Evolutionary conservation across 345 rosid genomes (phyloP).

Genomic region (Gynandropsis gynandra): DNA sequence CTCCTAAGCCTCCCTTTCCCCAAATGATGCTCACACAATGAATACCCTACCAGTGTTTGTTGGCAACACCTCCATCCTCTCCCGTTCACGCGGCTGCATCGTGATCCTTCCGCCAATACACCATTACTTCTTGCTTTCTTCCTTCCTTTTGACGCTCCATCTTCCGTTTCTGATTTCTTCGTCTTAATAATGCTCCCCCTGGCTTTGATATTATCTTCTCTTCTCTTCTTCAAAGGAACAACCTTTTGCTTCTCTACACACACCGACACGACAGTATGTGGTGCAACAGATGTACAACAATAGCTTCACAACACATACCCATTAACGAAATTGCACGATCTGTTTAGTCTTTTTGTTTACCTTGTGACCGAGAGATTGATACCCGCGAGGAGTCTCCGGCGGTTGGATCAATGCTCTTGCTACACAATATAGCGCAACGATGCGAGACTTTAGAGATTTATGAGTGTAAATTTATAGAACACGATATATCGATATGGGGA

Average conservation of each 20-base stretch:
- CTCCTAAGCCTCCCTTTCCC: constrained; percentile 94
- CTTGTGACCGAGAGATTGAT: constrained; percentile 36
- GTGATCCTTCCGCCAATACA: constrained; percentile 64
- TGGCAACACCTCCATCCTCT: constrained; percentile 98
- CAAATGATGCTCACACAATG: constrained; percentile 91
- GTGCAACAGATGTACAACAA: too few species aligned
- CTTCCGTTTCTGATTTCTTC: constrained; percentile 15
- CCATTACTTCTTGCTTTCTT: constrained; percentile 52
- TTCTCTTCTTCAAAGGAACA: constrained; percentile 60
- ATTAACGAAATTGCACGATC: too few species aligned
- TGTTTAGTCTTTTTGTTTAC: constrained; percentile 25
- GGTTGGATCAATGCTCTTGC: constrained; percentile 26
- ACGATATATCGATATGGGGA: constrained; percentile 43
- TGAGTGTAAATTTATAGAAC: constrained; percentile 18
- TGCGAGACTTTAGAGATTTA: constrained; percentile 12
- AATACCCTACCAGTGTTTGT: constrained; percentile 85
- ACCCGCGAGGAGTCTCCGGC: constrained; percentile 20
- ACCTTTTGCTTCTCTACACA: constrained; percentile 42
- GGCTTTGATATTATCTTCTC: constrained; percentile 22
- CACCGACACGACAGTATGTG: constrained; percentile 25
- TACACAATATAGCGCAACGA: constrained; percentile 22
- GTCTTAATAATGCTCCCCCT: constrained; percentile 33
- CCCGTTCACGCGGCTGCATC: constrained; percentile 95
- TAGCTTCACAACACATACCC: too few species aligned
- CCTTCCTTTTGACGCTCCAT: constrained; percentile 25